phyloP scores from a whole-genome alignment of 306 rosid genomes.

The Acmispon strigosus region DNA sequence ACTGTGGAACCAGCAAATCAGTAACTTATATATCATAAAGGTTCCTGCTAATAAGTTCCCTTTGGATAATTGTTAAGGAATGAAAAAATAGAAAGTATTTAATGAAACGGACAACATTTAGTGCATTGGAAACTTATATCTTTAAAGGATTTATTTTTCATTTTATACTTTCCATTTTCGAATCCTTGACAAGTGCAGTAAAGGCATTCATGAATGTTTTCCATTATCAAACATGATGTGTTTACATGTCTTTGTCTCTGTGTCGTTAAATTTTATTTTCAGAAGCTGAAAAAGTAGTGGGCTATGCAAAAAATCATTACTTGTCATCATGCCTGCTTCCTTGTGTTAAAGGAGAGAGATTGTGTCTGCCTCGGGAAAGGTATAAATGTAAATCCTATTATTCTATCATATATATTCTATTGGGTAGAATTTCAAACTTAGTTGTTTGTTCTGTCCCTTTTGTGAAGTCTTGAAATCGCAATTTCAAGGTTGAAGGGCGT shows the following conservation, averaged over 20 bases:
- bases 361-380: slow-evolving; percentile 86
- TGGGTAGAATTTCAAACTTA: slow-evolving; percentile 12
- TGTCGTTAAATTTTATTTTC: slow-evolving; percentile 15
- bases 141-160: not conserved
- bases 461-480: slow-evolving; percentile 75
- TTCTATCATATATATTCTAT: not conserved
- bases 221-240: not conserved
- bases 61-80: no score
- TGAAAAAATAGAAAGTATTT: not conserved
- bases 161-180: not conserved
- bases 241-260: not conserved
- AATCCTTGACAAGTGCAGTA: not conserved
- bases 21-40: not conserved
- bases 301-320: slow-evolving; percentile 93
- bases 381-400: slow-evolving; percentile 20
- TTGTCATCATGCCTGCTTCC: slow-evolving; percentile 69
- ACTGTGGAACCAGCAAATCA: not conserved
- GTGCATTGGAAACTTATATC: not conserved
- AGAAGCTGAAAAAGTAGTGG: slow-evolving; percentile 95
- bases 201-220: not conserved
- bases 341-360: slow-evolving; percentile 65
- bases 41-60: not conserved
- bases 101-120: not conserved
- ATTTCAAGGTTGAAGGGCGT: slow-evolving; percentile 74
- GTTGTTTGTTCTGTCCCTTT: slow-evolving; percentile 16